Percentiles rank a stretch among this genome's conserved stretches.
Conservation (phyloP, 2,329 filamentous ascomycete species). For the Trichoderma asperellum region DNA sequence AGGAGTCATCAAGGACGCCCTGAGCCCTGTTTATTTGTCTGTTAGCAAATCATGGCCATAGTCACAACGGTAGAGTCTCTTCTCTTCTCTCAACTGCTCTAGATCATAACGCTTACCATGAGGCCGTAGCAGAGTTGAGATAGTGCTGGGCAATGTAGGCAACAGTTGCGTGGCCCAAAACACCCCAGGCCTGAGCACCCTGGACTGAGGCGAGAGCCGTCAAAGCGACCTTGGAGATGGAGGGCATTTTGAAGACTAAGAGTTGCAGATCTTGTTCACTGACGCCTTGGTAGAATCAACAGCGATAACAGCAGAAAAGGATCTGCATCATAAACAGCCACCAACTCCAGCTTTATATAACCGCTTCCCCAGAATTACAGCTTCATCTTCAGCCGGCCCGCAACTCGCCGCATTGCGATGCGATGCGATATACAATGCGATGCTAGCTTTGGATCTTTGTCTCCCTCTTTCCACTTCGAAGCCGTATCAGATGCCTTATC, state of each 20-base stretch:
- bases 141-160: conserved; percentile 57
- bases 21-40: conserved; percentile 31
- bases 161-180: conserved; percentile 56
- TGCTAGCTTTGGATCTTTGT: neutral
- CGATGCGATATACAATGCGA: neutral
- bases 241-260: conserved; percentile 23
- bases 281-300: neutral
- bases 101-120: conserved; percentile 29
- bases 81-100: neutral
- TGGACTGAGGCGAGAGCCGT: conserved; percentile 29
- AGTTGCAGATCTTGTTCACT: neutral
- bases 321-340: neutral
- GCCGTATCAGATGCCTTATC: conserved; percentile 12
- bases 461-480: neutral
- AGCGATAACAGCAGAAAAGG: neutral
- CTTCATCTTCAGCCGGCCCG: neutral
- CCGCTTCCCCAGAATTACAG: neutral
- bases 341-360: neutral
- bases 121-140: conserved; percentile 45
- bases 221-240: conserved; percentile 28
- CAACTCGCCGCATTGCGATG: neutral
- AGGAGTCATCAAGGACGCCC: conserved; percentile 46
- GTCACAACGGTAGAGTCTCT: neutral
- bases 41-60: neutral
- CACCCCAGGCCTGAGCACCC: conserved; percentile 44